Evolutionary conservation across 202 grass and related monocot species (phyloP), one percentile per base, ranked within the genome.

Genomic region (Dendrocalamus latiflorus): DNA sequence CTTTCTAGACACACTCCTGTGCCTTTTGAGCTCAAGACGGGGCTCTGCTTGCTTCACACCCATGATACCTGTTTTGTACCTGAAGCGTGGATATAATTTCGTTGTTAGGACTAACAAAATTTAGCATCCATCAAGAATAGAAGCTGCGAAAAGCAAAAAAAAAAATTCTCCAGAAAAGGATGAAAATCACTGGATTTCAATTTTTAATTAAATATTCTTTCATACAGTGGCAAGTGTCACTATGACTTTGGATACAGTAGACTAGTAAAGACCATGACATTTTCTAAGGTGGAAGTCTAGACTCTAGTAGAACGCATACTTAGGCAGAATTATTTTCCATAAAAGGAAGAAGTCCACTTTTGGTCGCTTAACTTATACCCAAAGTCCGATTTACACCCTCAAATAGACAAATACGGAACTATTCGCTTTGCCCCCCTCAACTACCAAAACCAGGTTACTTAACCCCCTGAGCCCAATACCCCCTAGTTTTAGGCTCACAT

Each of bases 1-100:
- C 83, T 90, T 98, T 84, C 95, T 85, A 24, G 95, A 98, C 16
- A 98, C 80, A 54, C 90, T 93, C 66, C 92, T 83, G 73, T 98
- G 90, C 67, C 93, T 98, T 57, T 93, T 94, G 41, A 74, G 89
- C 51, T 98, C 82, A 81, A 98, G 91, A 24, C 74, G 87, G 21
- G 92, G 92, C 74, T 95, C 92, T 1, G 89, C 90, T 90, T 98
- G 92, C 76, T 93, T 95, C 36, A 93, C 73, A 37, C 95, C 95
- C 92, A 90, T 87, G 22, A 75, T 70, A 65, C 92, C 90, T n/a
- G 87, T 86, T 88, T 98, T 98, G 47, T 91, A 95, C 89, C 95
- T 98, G 77, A 51, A 88, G 61, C 73, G 47, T 33, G 49, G 41
- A 57, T 41, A 42, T 5, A 15, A 11, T 10, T 82, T 2, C 6